These are phyloP conservation scores for Xanthoconium stramineum DNA, from an alignment of 768 basidiomycete genomes.

Conservation along the genomic window DNA sequence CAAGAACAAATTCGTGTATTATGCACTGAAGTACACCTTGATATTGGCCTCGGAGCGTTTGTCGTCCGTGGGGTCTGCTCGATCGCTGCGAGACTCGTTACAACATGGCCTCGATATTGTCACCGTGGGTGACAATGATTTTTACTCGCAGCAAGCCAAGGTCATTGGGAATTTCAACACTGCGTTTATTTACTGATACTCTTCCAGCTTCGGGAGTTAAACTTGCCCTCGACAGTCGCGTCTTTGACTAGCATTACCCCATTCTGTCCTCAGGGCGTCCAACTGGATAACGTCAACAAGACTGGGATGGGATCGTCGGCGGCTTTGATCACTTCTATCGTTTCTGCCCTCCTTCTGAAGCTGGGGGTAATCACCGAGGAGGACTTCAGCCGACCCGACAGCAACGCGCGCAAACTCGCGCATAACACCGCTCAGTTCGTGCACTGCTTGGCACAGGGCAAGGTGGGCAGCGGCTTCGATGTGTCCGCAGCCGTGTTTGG, in stretches of 20 bases:
- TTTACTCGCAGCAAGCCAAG: constrained; percentile 91
- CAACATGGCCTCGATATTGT: constrained; percentile 65
- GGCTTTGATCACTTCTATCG: constrained; percentile 92
- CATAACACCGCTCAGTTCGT: constrained; percentile 95
- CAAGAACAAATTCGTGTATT: constrained; percentile 90
- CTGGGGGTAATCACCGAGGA: constrained; percentile 55
- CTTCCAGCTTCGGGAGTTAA: constrained; percentile 56
- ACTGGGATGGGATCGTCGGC: constrained; percentile 97
- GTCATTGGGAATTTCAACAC: constrained; percentile 36
- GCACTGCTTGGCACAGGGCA: constrained; percentile 96
- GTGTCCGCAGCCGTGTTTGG: constrained; percentile 93
- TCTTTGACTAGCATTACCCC: constrained; percentile 71
- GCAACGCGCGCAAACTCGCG: constrained; percentile 56
- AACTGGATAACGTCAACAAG: constrained; percentile 86
- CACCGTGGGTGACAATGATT: constrained; percentile 94
- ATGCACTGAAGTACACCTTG: constrained; percentile 79
- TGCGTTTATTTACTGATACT: not conserved
- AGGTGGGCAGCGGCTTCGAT: constrained; percentile 97
- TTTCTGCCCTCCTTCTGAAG: constrained; percentile 80
- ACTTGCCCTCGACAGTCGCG: constrained; percentile 57
- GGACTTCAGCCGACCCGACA: constrained; percentile 43
- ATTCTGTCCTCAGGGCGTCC: constrained; percentile 68
- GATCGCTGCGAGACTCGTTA: constrained; percentile 40
- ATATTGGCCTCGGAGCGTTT: constrained; percentile 56
- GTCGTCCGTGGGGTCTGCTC: constrained; percentile 36